phyloP scores from a whole-genome alignment of 1,139 yeast genomes.

The Hanseniaspora gamundiae region DNA sequence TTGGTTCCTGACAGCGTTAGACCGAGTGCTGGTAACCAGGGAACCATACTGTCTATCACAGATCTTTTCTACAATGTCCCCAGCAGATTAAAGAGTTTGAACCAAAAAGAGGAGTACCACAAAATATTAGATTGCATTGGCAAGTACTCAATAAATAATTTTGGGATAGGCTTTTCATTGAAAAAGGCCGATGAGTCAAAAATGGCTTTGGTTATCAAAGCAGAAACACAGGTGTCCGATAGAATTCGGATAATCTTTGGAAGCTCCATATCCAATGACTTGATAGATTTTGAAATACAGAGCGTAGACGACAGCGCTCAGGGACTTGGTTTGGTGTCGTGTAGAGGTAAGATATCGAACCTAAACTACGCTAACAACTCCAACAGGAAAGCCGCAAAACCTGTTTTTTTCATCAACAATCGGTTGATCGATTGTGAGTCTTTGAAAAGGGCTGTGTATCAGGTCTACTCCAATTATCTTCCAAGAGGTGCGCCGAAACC shows the following conservation, averaged over 20 bases:
- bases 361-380: slow-evolving; percentile 48
- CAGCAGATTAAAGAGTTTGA: slow-evolving; percentile 56
- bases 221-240: slow-evolving; percentile 39
- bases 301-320: slow-evolving; percentile 18
- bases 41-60: slow-evolving; percentile 78
- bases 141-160: slow-evolving; percentile 68
- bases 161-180: slow-evolving; percentile 61
- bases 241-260: slow-evolving; percentile 70
- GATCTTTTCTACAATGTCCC: slow-evolving; percentile 87
- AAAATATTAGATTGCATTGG: slow-evolving; percentile 75
- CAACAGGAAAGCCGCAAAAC: slow-evolving; percentile 28
- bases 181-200: slow-evolving; percentile 61
- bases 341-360: slow-evolving; percentile 54
- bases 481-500: slow-evolving; percentile 68
- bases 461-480: slow-evolving; percentile 51
- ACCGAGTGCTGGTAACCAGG: slow-evolving; percentile 78
- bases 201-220: slow-evolving; percentile 43
- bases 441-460: slow-evolving; percentile 51
- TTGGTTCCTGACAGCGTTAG: slow-evolving; percentile 39
- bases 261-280: slow-evolving; percentile 50
- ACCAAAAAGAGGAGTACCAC: slow-evolving; percentile 63
- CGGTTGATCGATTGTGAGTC: slow-evolving; percentile 80
- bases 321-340: slow-evolving; percentile 35
- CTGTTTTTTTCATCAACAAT: slow-evolving; percentile 74
- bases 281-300: slow-evolving; percentile 35